phyloP scores from a whole-genome alignment of 2,329 filamentous ascomycete species.

The Xylariaceae sp. region DNA sequence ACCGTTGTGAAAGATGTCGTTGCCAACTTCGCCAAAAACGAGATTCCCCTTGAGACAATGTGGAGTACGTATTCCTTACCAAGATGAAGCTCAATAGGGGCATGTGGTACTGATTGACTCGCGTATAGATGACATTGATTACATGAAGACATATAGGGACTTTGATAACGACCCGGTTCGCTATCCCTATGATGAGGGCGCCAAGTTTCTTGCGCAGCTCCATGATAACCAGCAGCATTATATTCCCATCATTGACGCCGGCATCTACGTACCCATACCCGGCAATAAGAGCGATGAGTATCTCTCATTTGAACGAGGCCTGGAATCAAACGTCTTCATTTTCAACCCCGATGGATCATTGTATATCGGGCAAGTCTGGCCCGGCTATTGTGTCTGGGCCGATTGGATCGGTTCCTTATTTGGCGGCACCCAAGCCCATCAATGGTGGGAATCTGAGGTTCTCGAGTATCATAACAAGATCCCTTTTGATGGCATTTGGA shows the following conservation, averaged over 20 bases:
- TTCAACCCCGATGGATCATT: conserved; percentile 53
- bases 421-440: conserved; percentile 57
- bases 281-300: conserved; percentile 62
- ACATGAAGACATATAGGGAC: conserved; percentile 58
- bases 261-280: conserved; percentile 65
- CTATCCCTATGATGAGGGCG: conserved; percentile 55
- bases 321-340: conserved; percentile 49
- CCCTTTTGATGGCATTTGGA: conserved; percentile 50
- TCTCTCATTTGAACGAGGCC: conserved; percentile 56
- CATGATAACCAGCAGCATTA: conserved; percentile 63
- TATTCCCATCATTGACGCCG: conserved; percentile 69
- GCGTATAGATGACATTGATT: conserved; percentile 60
- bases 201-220: conserved; percentile 54
- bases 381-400: conserved; percentile 62
- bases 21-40: conserved; percentile 57
- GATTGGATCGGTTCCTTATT: conserved; percentile 62
- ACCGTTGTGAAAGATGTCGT: conserved; percentile 61
- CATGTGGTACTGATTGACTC: conserved; percentile 41
- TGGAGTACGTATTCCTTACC: conserved; percentile 43
- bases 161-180: conserved; percentile 56
- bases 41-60: conserved; percentile 68
- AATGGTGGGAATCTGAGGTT: conserved; percentile 65
- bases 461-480: conserved; percentile 48
- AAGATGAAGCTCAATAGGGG: conserved; percentile 25
- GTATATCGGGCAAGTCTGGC: conserved; percentile 65